Base-by-base conservation (phyloP, 192 early-diverging fungal genomes). In the Backusella luteola region DNA sequence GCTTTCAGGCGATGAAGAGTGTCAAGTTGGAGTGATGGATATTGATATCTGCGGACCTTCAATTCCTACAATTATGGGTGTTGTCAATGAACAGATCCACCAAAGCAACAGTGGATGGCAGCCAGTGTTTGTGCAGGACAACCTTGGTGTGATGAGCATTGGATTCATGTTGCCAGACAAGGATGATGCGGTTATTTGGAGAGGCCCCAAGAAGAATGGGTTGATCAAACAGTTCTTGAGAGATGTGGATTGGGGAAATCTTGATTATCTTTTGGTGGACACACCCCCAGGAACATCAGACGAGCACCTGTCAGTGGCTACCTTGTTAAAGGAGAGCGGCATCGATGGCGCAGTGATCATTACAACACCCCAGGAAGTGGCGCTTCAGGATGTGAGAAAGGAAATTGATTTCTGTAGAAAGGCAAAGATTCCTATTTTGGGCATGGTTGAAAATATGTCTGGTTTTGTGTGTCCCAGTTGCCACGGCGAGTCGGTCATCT, bases 271-370 rank as follows among this genome's bases (percentile, higher is more conserved):
- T 67, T 81, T 99, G 12, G 87, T 99, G 44, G 98, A 99, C 79
- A 99, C 98, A 15, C 98, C 98, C 6, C 98, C 98, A 5, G 95
- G 97, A 26, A 99, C 98, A 3, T 94, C 95, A 1, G 98, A 99
- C 81, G 98, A 99, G 81, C 98, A 99, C 77, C 83, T 99, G 71
- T 92, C 95, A 19, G 88, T 98, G 1, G 90, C 91, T 0, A 91
- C 94, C 77, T 88, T 91, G 78, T 78, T 99, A 32, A 87, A 91
- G 39, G 88, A 91, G 14, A 88, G 85, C 69, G 91, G 92, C 1
- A 93, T 96, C 42, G 92, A 91, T 38, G 97, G 97, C 4, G 96
- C 97, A 4, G 89, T 99, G 41, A 73, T 99, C 12, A 91, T 99
- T 17, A 97, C 96, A 5, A 99, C 97, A 15, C 97, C 96, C n/a